Evolutionary conservation across 768 basidiomycete species (phyloP).

Genomic region (Calocera cornea): DNA sequence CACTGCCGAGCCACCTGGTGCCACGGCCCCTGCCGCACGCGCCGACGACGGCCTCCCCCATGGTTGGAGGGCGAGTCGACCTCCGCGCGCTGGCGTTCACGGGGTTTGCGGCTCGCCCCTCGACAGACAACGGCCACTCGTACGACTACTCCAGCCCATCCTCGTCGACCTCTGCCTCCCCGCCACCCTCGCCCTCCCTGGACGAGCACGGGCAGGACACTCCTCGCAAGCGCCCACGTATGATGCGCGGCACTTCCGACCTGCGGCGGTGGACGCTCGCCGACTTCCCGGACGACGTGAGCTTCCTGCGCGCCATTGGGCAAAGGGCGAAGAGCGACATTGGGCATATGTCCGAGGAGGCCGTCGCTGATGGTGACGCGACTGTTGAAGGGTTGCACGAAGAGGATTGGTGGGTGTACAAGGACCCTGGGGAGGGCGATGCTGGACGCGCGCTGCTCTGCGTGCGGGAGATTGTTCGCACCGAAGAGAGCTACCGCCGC

Average conservation of each 20-base stretch:
- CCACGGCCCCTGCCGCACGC: not conserved
- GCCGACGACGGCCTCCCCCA: not conserved
- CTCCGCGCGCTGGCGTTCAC: not conserved
- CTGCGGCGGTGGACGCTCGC: constrained; percentile 3
- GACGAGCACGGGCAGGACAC: not conserved
- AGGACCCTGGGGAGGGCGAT: constrained; percentile 3
- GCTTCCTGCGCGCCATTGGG: not conserved
- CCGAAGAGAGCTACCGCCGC: constrained; percentile 34
- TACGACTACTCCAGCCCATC: not conserved
- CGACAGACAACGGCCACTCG: not conserved
- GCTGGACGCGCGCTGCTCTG: constrained; percentile 10
- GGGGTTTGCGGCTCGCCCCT: not conserved
- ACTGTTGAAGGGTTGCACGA: constrained; percentile 6
- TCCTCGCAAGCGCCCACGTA: not conserved
- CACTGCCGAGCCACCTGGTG: not conserved
- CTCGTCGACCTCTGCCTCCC: not conserved
- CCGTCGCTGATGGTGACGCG: not conserved
- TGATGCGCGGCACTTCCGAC: not conserved
- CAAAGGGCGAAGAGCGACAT: constrained; percentile 1
- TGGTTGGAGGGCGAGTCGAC: not conserved
- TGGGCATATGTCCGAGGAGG: not conserved
- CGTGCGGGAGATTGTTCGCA: constrained; percentile 33
- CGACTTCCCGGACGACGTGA: not conserved
- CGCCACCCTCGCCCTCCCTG: not conserved
- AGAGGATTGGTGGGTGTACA: constrained; percentile 9